These are phyloP conservation scores for Exserohilum rostratum DNA, from an alignment of 2,329 filamentous ascomycete species.

Conservation along the genomic window DNA sequence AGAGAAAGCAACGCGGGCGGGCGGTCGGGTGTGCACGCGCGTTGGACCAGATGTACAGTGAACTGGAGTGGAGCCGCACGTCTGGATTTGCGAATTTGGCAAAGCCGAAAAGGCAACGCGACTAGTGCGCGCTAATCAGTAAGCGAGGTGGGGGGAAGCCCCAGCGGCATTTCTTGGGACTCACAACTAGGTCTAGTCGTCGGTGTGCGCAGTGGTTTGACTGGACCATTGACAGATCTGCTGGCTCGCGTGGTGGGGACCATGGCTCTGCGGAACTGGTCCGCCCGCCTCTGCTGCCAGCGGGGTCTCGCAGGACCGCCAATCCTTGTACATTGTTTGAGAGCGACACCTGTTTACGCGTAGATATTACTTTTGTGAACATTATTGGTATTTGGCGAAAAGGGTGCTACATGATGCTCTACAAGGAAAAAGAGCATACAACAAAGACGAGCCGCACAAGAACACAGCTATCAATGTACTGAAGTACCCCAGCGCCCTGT, in stretches of 20 bases:
- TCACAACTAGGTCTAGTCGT: background rate
- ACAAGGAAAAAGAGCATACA: background rate
- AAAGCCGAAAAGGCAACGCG: slow-evolving; percentile 21
- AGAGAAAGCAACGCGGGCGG: background rate
- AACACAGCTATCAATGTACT: background rate
- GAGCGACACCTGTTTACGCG: too few species aligned
- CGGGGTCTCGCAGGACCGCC: background rate
- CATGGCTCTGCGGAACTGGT: background rate
- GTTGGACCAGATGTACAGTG: slow-evolving; percentile 13
- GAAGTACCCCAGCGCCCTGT: background rate
- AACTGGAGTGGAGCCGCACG: slow-evolving; percentile 15
- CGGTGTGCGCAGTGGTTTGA: background rate
- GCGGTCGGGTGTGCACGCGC: slow-evolving; percentile 8
- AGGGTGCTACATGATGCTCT: background rate
- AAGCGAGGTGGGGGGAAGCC: slow-evolving; percentile 21
- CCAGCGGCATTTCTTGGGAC: slow-evolving; percentile 3
- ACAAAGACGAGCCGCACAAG: background rate
- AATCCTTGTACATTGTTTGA: background rate
- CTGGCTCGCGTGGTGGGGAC: background rate
- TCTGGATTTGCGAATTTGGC: slow-evolving; percentile 21
- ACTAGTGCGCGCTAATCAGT: slow-evolving; percentile 30
- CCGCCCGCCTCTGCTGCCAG: background rate
- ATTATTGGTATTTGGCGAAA: background rate
- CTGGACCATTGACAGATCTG: background rate
- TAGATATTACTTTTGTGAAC: background rate